Base-by-base conservation (phyloP, 768 basidiomycete species). In the Termitomyces sp. region DNA sequence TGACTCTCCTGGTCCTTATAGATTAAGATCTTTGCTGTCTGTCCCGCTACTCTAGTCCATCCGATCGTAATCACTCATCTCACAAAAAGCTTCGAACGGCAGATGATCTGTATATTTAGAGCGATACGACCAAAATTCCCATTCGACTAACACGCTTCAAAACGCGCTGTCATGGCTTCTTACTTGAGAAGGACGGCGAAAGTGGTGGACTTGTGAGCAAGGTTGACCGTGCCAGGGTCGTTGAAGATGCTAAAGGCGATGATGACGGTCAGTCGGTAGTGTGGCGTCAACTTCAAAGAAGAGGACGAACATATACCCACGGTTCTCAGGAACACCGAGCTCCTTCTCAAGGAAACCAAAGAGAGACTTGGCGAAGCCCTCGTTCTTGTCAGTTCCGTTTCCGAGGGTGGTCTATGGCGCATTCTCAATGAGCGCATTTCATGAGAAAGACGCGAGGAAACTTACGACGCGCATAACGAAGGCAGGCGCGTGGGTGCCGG, bases 291-390 rank as follows among this genome's bases (percentile, higher is more conserved):
- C n/a, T n/a, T n/a, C n/a, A n/a, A n/a, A n/a, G n/a, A n/a, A n/a
- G n/a, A 7, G 29, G 29, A 29, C 29, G 29, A 29, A 29, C 29
- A 29, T 7, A 7, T 29, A 7, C 29, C 54, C 54, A 32, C 54
- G 54, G 54, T 55, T 55, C 45, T 55, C 45, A 16, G 54, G 54
- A 40, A 55, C 38, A 6, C 34, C 43, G 54, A 55, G 34, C 54
- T 55, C 44, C 35, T 55, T 46, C 25, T 38, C 34, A 16, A 55
- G 19, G 54, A 55, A 55, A 47, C 35, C 23, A 27, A 55, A 55
- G 21, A 55, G 45, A 38, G 10, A 14, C 19, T 55, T 38, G 11
- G 54, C 45, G 9, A 55, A 55, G 11, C 23, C 12, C 35, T 46
- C 54, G 17, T 55, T 55, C 45, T 55, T 55, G 3, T 55, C 54